A percentile compares a stretch with the other conserved stretches of the same genome.
These are phyloP conservation scores for Acacia melanoxylon DNA, from an alignment of 306 rosid genomes.

Conservation along the genomic window DNA sequence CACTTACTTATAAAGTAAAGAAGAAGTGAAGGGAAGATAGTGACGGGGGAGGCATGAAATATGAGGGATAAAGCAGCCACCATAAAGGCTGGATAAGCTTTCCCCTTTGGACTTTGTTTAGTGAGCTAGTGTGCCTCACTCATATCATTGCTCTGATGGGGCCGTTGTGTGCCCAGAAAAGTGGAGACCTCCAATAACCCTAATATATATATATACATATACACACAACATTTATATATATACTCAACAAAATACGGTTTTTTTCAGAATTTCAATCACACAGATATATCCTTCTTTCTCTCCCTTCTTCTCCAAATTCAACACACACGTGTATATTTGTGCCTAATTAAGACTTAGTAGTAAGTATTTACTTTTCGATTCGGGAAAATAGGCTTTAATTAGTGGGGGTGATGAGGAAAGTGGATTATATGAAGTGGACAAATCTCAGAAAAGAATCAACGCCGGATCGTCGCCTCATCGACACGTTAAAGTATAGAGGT, in stretches of 20 bases:
- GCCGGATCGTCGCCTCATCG: not conserved
- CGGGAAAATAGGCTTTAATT: not conserved
- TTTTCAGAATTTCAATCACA: not conserved
- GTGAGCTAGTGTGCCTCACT: not conserved
- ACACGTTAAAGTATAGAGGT: not conserved
- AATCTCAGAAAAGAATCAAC: not conserved
- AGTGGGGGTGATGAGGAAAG: not conserved
- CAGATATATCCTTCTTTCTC: not conserved
- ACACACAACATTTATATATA: not conserved
- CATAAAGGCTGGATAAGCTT: not conserved
- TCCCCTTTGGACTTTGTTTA: not conserved
- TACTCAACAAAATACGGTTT: constrained; percentile 20
- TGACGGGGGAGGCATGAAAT: not conserved
- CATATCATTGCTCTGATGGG: not conserved
- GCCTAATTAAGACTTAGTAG: not conserved
- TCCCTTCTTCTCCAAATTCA: not conserved
- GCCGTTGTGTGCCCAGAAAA: constrained; percentile 4
- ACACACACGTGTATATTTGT: not conserved
- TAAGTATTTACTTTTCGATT: not conserved
- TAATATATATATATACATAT: not conserved
- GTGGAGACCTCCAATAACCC: not conserved
- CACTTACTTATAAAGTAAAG: no score
- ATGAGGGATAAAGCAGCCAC: not conserved
- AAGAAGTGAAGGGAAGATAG: not conserved
- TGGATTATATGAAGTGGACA: not conserved